phyloP scores from a whole-genome alignment of 768 basidiomycete species.

The Lyophyllum shimeji region DNA sequence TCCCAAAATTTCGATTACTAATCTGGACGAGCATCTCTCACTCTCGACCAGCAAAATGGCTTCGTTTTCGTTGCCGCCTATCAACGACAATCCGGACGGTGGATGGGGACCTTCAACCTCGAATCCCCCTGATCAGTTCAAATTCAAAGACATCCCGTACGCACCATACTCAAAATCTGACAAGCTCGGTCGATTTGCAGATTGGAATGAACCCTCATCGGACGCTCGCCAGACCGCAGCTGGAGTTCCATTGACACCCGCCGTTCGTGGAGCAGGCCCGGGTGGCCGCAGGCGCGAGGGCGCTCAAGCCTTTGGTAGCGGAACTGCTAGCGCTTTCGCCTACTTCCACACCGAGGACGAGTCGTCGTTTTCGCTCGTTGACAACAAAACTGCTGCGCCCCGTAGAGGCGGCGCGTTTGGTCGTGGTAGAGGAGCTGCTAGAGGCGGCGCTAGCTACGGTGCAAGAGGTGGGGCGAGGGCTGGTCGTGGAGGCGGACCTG shows the following conservation, averaged over 20 bases:
- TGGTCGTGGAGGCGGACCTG: slow-evolving; percentile 47
- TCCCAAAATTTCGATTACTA: slow-evolving; percentile 25
- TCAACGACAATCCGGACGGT: slow-evolving; percentile 90
- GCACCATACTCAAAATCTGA: slow-evolving; percentile 99
- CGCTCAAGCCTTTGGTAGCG: slow-evolving; percentile 86
- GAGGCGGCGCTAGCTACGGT: slow-evolving; percentile 44
- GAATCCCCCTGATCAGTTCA: slow-evolving; percentile 87
- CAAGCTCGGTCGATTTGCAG: slow-evolving; percentile 95
- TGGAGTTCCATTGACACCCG: slow-evolving; percentile 46
- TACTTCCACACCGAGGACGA: slow-evolving; percentile 99
- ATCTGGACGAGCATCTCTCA: slow-evolving; percentile 13
- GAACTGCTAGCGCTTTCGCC: slow-evolving; percentile 87
- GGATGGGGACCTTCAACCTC: slow-evolving; percentile 87
- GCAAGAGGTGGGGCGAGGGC: slow-evolving; percentile 47
- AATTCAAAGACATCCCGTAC: slow-evolving; percentile 98
- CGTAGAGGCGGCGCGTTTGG: slow-evolving; percentile 68
- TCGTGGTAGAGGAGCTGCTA: slow-evolving; percentile 54
- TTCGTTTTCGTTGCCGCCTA: slow-evolving; percentile 83
- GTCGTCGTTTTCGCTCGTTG: slow-evolving; percentile 93
- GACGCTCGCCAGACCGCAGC: slow-evolving; percentile 59
- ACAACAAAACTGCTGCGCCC: slow-evolving; percentile 73
- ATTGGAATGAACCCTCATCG: slow-evolving; percentile 86
- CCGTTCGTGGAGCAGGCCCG: slow-evolving; percentile 46
- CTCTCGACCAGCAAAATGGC: slow-evolving; percentile 44
- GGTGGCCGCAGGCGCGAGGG: slow-evolving; percentile 72